Conservation (phyloP, 768 basidiomycete genomes). For the Pulveroboletus ravenelii region DNA sequence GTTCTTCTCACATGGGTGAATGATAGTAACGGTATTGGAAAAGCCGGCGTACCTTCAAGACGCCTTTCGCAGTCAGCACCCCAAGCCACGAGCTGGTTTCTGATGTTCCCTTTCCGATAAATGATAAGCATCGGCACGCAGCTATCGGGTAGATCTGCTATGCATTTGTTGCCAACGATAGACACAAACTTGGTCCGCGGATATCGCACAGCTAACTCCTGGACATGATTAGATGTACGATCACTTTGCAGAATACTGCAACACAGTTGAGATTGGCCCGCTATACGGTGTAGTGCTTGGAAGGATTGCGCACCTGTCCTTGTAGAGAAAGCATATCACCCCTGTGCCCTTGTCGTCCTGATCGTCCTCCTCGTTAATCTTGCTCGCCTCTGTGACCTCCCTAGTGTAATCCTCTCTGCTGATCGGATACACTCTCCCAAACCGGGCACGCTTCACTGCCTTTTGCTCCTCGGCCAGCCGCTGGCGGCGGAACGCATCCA, state of each 20-base stretch:
- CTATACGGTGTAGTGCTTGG: background rate
- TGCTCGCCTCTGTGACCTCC: slow-evolving; percentile 93
- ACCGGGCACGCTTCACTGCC: slow-evolving; percentile 58
- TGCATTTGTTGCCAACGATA: slow-evolving; percentile 92
- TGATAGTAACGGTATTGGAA: background rate
- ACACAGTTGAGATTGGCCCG: background rate
- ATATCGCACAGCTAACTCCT: slow-evolving; percentile 70
- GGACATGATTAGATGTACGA: slow-evolving; percentile 65
- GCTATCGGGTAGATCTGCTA: slow-evolving; percentile 90
- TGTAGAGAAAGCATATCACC: slow-evolving; percentile 92
- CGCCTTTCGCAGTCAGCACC: slow-evolving; percentile 73
- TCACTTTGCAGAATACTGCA: slow-evolving; percentile 76
- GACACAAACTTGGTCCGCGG: slow-evolving; percentile 94
- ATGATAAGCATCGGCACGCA: slow-evolving; percentile 89
- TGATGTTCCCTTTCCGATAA: slow-evolving; percentile 89
- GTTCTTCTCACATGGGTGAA: slow-evolving; percentile 39
- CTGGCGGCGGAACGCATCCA: slow-evolving; percentile 61
- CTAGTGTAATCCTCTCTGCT: slow-evolving; percentile 89
- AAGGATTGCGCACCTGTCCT: slow-evolving; percentile 70
- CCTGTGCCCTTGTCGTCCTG: slow-evolving; percentile 75
- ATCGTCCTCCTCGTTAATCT: slow-evolving; percentile 59
- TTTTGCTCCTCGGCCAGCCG: slow-evolving; percentile 59
- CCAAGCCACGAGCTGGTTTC: slow-evolving; percentile 81
- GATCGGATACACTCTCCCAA: slow-evolving; percentile 85
- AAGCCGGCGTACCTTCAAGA: slow-evolving; percentile 59